Evolutionary conservation across 805 yeast genomes (phyloP).

Genomic region (Ogataea methylovora): DNA sequence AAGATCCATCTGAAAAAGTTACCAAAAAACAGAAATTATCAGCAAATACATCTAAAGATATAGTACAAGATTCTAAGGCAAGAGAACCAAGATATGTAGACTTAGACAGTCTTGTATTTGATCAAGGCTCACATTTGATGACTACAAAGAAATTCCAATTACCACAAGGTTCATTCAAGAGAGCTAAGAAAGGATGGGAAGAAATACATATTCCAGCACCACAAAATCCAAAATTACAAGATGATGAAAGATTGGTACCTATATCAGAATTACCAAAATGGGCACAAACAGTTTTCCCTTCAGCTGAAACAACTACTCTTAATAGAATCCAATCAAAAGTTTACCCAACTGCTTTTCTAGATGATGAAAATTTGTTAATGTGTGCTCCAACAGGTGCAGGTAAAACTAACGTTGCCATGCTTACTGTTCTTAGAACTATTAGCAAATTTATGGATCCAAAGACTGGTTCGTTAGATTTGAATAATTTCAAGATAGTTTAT

Average conservation of each 20-base stretch:
- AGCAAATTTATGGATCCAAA: constrained; percentile 38
- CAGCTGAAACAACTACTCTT: constrained; percentile 53
- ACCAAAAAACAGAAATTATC: constrained; percentile 5
- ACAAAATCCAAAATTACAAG: constrained; percentile 28
- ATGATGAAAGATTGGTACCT: constrained; percentile 40
- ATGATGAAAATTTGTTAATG: constrained; percentile 65
- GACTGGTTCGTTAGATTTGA: constrained; percentile 43
- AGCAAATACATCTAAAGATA: not conserved
- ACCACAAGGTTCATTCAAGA: constrained; percentile 80
- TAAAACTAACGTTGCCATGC: constrained; percentile 93
- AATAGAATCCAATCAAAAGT: constrained; percentile 83
- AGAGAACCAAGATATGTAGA: constrained; percentile 48
- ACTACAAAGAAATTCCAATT: constrained; percentile 60
- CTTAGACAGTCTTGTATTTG: constrained; percentile 54
- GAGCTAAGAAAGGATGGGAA: constrained; percentile 68
- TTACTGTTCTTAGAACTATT: constrained; percentile 62
- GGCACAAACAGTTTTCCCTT: constrained; percentile 73
- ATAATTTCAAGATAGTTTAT: constrained; percentile 70
- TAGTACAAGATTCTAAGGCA: constrained; percentile 12
- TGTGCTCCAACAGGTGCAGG: constrained; percentile 99
- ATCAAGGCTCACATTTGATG: constrained; percentile 66
- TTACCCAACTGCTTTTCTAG: constrained; percentile 65
- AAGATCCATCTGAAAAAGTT: constrained; percentile 2
- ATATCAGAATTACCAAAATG: constrained; percentile 68
- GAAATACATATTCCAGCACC: constrained; percentile 94